Conservation (phyloP, 805 yeast species). For the Teunomyces barrocoloradensis region DNA sequence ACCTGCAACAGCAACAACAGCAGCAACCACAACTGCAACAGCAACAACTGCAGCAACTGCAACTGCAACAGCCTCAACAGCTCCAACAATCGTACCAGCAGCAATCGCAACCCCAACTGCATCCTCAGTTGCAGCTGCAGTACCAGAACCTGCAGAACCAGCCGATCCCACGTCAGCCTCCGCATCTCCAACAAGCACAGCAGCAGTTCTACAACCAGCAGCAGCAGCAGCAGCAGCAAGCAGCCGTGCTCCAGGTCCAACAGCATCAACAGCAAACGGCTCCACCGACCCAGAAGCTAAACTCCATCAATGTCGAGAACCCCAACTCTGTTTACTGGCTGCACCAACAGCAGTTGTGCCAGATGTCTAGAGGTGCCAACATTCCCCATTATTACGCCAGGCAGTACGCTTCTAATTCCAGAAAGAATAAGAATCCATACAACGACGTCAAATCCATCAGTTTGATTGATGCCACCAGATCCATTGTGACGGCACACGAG, state of each 20-base stretch:
- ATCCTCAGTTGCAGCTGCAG: conserved; percentile 20
- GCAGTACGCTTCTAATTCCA: conserved; percentile 68
- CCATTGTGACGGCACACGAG: conserved; percentile 33
- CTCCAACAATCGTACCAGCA: conserved; percentile 22
- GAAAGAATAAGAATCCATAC: conserved; percentile 43
- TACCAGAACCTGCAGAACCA: conserved; percentile 19
- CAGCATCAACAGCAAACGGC: conserved; percentile 13
- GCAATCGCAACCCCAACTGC: conserved; percentile 13
- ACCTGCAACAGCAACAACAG: conserved; percentile 29
- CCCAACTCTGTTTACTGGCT: conserved; percentile 62
- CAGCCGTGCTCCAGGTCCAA: conserved; percentile 9
- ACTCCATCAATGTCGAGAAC: conserved; percentile 30
- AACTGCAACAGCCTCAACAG: conserved; percentile 15
- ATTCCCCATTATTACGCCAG: conserved; percentile 82
- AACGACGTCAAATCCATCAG: conserved; percentile 36
- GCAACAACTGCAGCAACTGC: conserved; percentile 23
- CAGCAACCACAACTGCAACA: conserved; percentile 23
- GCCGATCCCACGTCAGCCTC: conserved; percentile 19
- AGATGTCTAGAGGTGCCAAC: conserved; percentile 61
- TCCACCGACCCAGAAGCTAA: conserved; percentile 30
- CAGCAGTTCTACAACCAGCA: conserved; percentile 12
- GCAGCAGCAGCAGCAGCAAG: conserved; percentile 1
- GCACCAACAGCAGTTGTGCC: conserved; percentile 73
- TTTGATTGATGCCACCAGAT: conserved; percentile 42
- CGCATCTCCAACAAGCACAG: conserved; percentile 18